Percentiles rank a stretch among this genome's conserved stretches.
Evolutionary conservation across 495 filamentous ascomycete species (phyloP).

Genomic region (Rhypophila decipiens): DNA sequence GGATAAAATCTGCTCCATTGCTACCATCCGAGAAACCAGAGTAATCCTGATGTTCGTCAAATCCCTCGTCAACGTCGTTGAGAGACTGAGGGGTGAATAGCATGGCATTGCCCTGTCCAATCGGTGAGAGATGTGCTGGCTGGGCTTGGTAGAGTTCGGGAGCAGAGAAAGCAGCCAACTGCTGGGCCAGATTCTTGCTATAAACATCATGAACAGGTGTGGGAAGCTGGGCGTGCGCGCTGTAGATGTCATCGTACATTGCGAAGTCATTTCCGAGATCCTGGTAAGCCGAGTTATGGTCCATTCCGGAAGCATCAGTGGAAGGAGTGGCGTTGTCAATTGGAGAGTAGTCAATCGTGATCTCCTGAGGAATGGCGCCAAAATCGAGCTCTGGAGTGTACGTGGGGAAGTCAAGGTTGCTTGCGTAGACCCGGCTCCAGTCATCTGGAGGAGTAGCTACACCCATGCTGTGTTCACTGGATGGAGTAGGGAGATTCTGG

Average conservation of each 20-base stretch:
- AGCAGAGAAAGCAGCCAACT: conserved; percentile 23
- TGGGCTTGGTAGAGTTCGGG: conserved; percentile 30
- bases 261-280: conserved; percentile 39
- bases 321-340: conserved; percentile 42
- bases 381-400: conserved; percentile 35
- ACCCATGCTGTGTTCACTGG: conserved; percentile 33
- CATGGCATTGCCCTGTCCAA: conserved; percentile 57
- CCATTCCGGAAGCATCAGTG: conserved; percentile 37
- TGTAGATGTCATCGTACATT: conserved; percentile 52
- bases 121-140: conserved; percentile 52
- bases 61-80: conserved; percentile 39
- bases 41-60: conserved; percentile 35
- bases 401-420: conserved; percentile 33
- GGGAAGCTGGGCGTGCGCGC: conserved; percentile 38
- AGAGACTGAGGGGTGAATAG: conserved; percentile 56
- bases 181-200: conserved; percentile 32
- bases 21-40: conserved; percentile 14
- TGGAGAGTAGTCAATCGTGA: conserved; percentile 45
- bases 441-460: conserved; percentile 40
- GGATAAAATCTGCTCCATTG: conserved; percentile 25
- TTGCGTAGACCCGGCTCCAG: conserved; percentile 22
- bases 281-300: conserved; percentile 40
- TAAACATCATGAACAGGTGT: conserved; percentile 30
- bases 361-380: conserved; percentile 32
- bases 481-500: conserved; percentile 47